phyloP scores from a whole-genome alignment of 768 basidiomycete genomes.

The Suillus lakei region DNA sequence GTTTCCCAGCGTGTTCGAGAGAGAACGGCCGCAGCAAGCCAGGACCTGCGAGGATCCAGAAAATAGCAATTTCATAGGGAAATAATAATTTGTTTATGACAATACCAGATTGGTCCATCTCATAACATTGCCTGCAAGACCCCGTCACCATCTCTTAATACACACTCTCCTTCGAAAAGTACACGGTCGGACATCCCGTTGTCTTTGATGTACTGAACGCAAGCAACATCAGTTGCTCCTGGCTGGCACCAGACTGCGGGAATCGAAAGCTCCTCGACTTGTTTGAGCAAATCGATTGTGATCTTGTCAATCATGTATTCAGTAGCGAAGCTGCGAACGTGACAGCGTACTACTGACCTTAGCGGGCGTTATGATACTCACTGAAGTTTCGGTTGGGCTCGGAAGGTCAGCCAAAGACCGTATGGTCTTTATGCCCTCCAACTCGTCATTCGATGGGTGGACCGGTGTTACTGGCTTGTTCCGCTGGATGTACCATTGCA shows the following conservation, averaged over 20 bases:
- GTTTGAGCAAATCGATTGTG: constrained; percentile 68
- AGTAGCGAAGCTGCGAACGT: neutral
- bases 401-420: constrained; percentile 59
- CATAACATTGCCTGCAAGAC: constrained; percentile 35
- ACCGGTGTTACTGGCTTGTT: constrained; percentile 68
- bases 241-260: constrained; percentile 90
- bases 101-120: constrained; percentile 12
- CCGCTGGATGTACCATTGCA: constrained; percentile 76
- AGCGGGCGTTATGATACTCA: constrained; percentile 81
- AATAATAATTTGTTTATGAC: neutral
- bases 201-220: constrained; percentile 66
- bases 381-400: constrained; percentile 65
- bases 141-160: constrained; percentile 77
- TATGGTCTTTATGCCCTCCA: constrained; percentile 69
- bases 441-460: constrained; percentile 73
- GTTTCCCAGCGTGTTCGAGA: too few species aligned
- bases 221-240: constrained; percentile 74
- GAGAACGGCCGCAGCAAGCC: too few species aligned
- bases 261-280: constrained; percentile 71
- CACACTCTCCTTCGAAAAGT: constrained; percentile 84
- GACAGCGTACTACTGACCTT: constrained; percentile 47
- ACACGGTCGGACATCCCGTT: constrained; percentile 68
- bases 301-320: constrained; percentile 46
- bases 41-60: neutral
- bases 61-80: neutral